These are phyloP conservation scores for Eimeria falciformis DNA, from an alignment of 169 alveolate genomes.

Conservation along the genomic window DNA sequence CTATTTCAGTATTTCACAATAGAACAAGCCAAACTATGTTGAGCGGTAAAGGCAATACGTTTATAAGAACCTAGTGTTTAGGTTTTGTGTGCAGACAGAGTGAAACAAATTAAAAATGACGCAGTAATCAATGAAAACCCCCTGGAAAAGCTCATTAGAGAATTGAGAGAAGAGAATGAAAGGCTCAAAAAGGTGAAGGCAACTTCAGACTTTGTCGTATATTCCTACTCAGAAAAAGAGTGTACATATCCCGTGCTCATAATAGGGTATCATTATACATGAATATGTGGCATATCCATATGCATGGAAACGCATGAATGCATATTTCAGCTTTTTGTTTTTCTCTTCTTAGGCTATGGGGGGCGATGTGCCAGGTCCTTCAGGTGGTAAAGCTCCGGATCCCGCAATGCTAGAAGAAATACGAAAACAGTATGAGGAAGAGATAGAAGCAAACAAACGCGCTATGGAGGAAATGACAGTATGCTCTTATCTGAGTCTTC, in stretches of 20 bases:
- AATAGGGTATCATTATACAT: too few relatives aligned
- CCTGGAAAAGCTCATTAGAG: constrained; percentile 90
- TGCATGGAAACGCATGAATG: too few relatives aligned
- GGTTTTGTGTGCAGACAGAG: constrained; percentile 80
- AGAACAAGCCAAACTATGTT: too few relatives aligned
- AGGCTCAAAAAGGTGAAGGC: constrained; percentile 72
- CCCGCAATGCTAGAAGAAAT: constrained; percentile 72
- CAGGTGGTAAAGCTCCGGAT: constrained; percentile 82
- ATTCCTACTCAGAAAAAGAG: too few relatives aligned
- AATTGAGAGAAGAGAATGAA: constrained; percentile 85
- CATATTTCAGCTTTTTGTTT: too few relatives aligned
- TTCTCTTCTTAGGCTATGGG: constrained; percentile 70
- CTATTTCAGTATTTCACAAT: too few relatives aligned
- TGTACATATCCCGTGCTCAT: too few relatives aligned
- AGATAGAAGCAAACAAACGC: constrained; percentile 79
- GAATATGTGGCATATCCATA: too few relatives aligned
- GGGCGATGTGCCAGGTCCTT: constrained; percentile 60
- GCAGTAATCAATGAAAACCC: constrained; percentile 94
- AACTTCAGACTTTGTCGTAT: not conserved
- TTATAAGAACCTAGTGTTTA: too few relatives aligned
- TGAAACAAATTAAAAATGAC: constrained; percentile 92
- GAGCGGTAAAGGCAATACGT: too few relatives aligned
- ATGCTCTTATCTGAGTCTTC: not conserved
- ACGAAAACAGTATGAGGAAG: constrained; percentile 79
- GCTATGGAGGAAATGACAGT: constrained; percentile 82